phyloP scores from a whole-genome alignment of 495 filamentous ascomycete genomes.

The Glarea lozoyensis region DNA sequence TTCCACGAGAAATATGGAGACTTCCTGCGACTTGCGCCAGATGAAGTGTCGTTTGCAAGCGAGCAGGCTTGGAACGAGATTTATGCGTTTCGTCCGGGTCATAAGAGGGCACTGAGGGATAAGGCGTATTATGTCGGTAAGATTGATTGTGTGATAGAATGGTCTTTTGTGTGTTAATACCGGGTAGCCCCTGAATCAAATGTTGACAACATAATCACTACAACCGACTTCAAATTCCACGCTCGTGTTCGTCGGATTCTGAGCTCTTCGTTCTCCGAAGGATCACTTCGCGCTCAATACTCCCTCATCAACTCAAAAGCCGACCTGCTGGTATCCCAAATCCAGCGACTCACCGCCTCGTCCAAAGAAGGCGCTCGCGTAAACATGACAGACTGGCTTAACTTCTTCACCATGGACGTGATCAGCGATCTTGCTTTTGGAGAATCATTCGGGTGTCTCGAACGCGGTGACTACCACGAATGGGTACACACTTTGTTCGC shows the following conservation, averaged over 20 bases:
- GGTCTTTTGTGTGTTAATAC: neutral
- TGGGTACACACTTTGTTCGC: conserved; percentile 1
- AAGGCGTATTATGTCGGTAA: neutral
- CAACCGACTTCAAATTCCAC: neutral
- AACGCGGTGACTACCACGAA: conserved; percentile 30
- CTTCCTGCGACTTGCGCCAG: conserved; percentile 19
- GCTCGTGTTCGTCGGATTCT: neutral
- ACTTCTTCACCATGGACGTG: conserved; percentile 37
- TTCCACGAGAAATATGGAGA: conserved; percentile 23
- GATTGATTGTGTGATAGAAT: neutral
- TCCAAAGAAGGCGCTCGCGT: conserved; percentile 1
- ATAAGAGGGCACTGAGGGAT: neutral
- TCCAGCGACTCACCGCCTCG: conserved; percentile 12
- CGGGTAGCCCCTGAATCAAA: neutral
- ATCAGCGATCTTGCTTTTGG: conserved; percentile 42
- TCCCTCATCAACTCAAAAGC: neutral
- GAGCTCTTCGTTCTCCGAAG: neutral
- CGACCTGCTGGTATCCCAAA: conserved; percentile 27
- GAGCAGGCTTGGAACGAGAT: conserved; percentile 22
- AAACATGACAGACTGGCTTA: conserved; percentile 33
- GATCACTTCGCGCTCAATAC: neutral
- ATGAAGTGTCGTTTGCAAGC: conserved; percentile 10
- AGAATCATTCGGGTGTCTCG: conserved; percentile 39
- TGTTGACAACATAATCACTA: neutral
- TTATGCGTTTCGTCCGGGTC: neutral